Percentiles rank a stretch among this genome's conserved stretches.
phyloP scores from a whole-genome alignment of 2,329 filamentous ascomycete species.

The Didymosphaeria variabile region DNA sequence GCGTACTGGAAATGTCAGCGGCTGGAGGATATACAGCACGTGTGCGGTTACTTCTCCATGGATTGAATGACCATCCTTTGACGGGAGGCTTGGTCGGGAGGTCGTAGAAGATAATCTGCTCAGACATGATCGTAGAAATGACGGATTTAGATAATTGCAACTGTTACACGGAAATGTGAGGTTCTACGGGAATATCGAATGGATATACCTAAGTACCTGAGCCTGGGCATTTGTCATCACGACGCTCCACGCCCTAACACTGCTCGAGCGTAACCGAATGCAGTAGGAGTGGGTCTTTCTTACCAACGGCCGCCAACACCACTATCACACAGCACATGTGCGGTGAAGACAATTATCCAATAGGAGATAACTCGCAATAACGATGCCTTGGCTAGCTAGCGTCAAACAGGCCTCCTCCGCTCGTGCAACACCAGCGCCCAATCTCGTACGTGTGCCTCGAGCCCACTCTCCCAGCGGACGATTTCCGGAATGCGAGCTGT shows the following conservation, averaged over 20 bases:
- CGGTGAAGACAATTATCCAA: no score
- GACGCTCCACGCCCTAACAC: neutral
- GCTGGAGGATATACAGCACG: no score
- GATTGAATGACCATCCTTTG: constrained; percentile 71
- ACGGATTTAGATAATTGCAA: neutral
- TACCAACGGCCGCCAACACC: neutral
- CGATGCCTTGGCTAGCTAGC: neutral
- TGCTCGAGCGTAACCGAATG: neutral
- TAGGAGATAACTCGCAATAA: neutral
- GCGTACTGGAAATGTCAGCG: constrained; percentile 55
- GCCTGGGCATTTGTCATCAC: constrained; percentile 7
- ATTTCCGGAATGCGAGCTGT: neutral
- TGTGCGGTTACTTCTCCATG: constrained; percentile 72
- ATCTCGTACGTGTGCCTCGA: neutral
- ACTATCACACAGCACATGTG: no score
- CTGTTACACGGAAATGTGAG: neutral
- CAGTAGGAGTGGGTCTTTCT: constrained; percentile 1
- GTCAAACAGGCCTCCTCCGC: no score
- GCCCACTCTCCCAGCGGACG: neutral
- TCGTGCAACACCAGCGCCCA: neutral
- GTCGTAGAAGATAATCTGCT: constrained; percentile 68
- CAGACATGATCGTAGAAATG: constrained; percentile 31
- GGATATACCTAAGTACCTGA: neutral
- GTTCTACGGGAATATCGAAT: neutral
- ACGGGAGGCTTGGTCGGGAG: constrained; percentile 63